Conservation (phyloP, 192 early-diverging fungal genomes). For the Linnemannia hyalina region DNA sequence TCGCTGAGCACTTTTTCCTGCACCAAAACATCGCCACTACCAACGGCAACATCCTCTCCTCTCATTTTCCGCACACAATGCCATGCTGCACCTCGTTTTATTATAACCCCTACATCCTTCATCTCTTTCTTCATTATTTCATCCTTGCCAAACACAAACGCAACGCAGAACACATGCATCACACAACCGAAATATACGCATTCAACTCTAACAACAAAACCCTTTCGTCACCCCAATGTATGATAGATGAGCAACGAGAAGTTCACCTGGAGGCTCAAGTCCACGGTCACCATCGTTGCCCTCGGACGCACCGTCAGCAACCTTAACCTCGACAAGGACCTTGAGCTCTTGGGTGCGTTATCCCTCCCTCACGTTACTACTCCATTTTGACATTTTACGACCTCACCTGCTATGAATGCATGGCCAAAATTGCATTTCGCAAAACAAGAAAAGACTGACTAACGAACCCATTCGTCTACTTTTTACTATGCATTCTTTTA, state of each 20-base stretch:
- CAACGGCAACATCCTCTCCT: too few species aligned
- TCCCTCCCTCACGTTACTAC: not conserved
- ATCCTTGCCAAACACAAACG: too few species aligned
- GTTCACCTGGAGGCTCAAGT: slow-evolving; percentile 45
- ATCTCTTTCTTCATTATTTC: too few species aligned
- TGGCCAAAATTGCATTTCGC: not conserved
- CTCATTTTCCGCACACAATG: too few species aligned
- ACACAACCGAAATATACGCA: too few species aligned
- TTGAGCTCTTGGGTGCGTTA: slow-evolving; percentile 52
- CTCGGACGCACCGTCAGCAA: slow-evolving; percentile 58
- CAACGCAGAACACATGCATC: too few species aligned
- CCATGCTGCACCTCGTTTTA: too few species aligned
- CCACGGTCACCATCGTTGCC: slow-evolving; percentile 51
- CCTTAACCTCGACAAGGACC: slow-evolving; percentile 62
- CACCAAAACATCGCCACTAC: too few species aligned
- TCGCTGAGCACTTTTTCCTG: too few species aligned
- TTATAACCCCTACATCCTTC: too few species aligned
- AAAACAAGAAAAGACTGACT: not conserved
- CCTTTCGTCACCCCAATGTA: not conserved
- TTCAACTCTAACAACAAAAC: not conserved
- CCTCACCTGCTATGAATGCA: not conserved
- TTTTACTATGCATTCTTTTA: not conserved
- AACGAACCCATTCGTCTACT: not conserved
- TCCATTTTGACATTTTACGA: not conserved
- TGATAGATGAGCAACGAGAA: slow-evolving; percentile 35